Evolutionary conservation across 2,329 filamentous ascomycete genomes (phyloP), one percentile per base, ranked within the genome.

Genomic region (Colletotrichum orchidophilum): DNA sequence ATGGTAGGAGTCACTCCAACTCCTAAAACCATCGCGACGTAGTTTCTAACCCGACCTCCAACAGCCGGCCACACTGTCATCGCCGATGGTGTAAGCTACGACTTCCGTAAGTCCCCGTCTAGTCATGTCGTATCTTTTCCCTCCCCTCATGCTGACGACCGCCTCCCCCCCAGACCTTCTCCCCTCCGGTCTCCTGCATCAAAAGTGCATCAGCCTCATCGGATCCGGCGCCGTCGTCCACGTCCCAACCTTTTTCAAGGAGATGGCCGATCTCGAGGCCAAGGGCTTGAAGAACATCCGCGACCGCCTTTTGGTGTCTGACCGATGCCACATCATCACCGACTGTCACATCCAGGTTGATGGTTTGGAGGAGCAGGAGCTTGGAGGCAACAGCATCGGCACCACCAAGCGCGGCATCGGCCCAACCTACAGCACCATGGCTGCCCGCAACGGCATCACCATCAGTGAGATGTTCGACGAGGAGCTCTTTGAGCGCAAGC

Each of bases 121-220:
- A 31, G 49, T 58, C 42, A 52, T 59, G 60, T 21, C 18, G 12
- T 7, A 21, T 12, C 26, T 64, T 54, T n/a, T 12, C 49, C n/a
- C 24, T 11, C 70, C 73, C 31, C 49, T 29, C 13, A 35, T 73
- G 57, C 75, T 78, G 67, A 79, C 65, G 61, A 67, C 27, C n/a
- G 42, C 72, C n/a, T n/a, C 83, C 87, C 86, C 80, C 88, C 3
- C 52, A 71, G 69, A 92, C 79, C 87, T 93, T 70, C 82, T 92
- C 60, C 88, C 91, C 27, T 93, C 90, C 66, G 93, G 93, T 71
- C 87, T 95, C 72, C 86, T 95, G 74, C 93, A 92, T 78, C 91
- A 92, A 7, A 83, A 84, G 53, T 93, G 89, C 79, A 86, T 90
- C 76, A 95, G 95, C 83, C 84, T 95, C 68, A 92, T 95, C 78